A percentile compares a stretch with the other conserved stretches of the same genome.
phyloP scores from a whole-genome alignment of 2,329 filamentous ascomycete species.

The Parastagonospora avenae region DNA sequence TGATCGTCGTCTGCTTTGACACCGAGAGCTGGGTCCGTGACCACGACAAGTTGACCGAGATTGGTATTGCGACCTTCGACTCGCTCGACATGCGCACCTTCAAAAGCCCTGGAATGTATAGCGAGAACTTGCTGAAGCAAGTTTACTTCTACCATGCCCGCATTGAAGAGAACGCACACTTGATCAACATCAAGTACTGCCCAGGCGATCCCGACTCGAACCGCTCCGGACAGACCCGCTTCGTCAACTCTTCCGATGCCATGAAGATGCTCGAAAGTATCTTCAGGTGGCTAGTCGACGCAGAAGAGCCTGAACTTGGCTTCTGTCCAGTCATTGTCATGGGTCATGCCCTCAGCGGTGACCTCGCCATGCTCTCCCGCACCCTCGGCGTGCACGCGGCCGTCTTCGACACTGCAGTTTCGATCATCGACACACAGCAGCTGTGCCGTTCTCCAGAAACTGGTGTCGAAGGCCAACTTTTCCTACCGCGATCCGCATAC shows the following conservation, averaged over 20 bases:
- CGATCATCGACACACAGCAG: constrained; percentile 18
- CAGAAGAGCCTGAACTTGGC: background rate
- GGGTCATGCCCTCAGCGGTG: constrained; percentile 12
- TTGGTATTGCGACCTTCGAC: constrained; percentile 18
- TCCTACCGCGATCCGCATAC: constrained; percentile 15
- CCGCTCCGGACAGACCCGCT: constrained; percentile 17
- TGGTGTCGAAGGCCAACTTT: constrained; percentile 7
- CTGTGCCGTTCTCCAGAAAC: constrained; percentile 5
- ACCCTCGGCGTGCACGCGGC: constrained; percentile 4
- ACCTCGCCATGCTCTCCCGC: constrained; percentile 6
- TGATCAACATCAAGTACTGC: constrained; percentile 12
- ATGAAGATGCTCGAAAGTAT: constrained; percentile 5
- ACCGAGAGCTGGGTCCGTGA: constrained; percentile 14
- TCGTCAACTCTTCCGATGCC: constrained; percentile 4
- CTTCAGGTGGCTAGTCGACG: constrained; percentile 10
- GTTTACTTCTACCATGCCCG: constrained; percentile 23
- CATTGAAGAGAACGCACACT: constrained; percentile 13
- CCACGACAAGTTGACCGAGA: constrained; percentile 12
- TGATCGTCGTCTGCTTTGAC: constrained; percentile 14
- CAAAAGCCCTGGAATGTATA: constrained; percentile 4
- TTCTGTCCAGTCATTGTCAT: constrained; percentile 12
- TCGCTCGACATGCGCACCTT: constrained; percentile 7
- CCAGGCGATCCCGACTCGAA: constrained; percentile 13
- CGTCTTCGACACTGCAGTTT: constrained; percentile 8
- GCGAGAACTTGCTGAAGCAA: constrained; percentile 16